Base-by-base conservation (phyloP, 1,139 yeast species). In the Pneumocystis wakefieldiae region DNA sequence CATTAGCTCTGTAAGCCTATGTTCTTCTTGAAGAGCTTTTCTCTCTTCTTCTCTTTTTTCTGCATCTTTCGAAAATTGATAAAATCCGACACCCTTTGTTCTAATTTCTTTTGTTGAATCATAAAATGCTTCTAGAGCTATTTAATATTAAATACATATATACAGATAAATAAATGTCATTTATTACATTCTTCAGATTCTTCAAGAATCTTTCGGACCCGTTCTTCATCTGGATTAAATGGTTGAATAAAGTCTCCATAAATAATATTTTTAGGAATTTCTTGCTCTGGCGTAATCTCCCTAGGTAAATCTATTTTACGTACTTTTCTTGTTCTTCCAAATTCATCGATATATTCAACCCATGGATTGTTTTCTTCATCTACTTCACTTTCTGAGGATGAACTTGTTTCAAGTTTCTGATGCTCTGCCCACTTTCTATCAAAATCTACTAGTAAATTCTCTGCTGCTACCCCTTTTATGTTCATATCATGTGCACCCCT, bases 61-160 rank as follows among this genome's bases (percentile, higher is more conserved):
- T 10, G 63, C 67, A 60, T 71, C 70, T 35, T 67, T 64, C 48
- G 72, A 69, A 62, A 73, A 72, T 63, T 69, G 67, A 61, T 68
- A 73, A 64, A 71, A 73, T 19, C 75, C 76, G 2, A 70, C 75
- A 4, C 76, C 76, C 42, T 67, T 65, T 39, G 69, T 70, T 14
- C 75, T 67, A 10, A 67, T 61, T 62, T 73, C 76, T 70, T 71
- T 69, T 55, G 63, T 64, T 14, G 71, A 69, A 62, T 72, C 73
- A 64, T 70, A 73, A 64, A 72, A 75, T 17, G 59, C 63, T 7
- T 67, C 70, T 10, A 58, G 59, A 28, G 59, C 67, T 41, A 39
- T 35, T 3, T 24, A 48, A 48, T 48, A 24, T 48, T 48, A 48
- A 48, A 57, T 14, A 39, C 35, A 57, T 57, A 14, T 37, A 14